Conservation (phyloP, 257 asterid genomes). For the Solanum megistacrolobum region DNA sequence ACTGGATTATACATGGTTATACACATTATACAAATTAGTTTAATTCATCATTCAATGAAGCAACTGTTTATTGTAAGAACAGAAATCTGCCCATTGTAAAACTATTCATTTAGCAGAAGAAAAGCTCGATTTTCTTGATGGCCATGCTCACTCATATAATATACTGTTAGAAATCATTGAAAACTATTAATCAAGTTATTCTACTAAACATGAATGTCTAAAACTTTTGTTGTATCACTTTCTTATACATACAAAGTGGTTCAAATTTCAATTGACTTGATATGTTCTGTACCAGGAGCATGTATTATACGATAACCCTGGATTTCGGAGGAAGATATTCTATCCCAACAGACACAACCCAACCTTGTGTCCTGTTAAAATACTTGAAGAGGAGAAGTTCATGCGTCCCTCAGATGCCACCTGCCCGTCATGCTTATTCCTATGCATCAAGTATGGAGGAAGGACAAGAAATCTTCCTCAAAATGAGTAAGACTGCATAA, state of each 20-base stretch:
- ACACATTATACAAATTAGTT: neutral
- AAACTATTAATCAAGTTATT: neutral
- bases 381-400: slow-evolving; percentile 21
- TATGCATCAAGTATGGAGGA: slow-evolving; percentile 28
- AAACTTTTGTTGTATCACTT: neutral
- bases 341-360: slow-evolving; percentile 16
- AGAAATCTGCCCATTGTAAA: neutral
- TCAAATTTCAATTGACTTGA: neutral
- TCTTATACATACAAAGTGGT: neutral
- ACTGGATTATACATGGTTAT: neutral
- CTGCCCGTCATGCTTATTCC: slow-evolving; percentile 18
- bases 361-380: slow-evolving; percentile 17
- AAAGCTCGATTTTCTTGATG: neutral
- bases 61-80: neutral
- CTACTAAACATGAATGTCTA: neutral
- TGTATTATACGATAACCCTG: slow-evolving; percentile 13
- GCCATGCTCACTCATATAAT: neutral
- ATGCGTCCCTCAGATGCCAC: slow-evolving; percentile 18
- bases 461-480: slow-evolving; percentile 25
- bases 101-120: neutral
- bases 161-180: neutral
- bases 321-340: slow-evolving; percentile 15
- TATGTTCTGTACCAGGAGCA: slow-evolving; percentile 5
- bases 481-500: slow-evolving; percentile 5
- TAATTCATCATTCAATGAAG: neutral